Evolutionary conservation across 2,329 filamentous ascomycete genomes (phyloP), one percentile per base, ranked within the genome.

Genomic region (Cercospora sesami): DNA sequence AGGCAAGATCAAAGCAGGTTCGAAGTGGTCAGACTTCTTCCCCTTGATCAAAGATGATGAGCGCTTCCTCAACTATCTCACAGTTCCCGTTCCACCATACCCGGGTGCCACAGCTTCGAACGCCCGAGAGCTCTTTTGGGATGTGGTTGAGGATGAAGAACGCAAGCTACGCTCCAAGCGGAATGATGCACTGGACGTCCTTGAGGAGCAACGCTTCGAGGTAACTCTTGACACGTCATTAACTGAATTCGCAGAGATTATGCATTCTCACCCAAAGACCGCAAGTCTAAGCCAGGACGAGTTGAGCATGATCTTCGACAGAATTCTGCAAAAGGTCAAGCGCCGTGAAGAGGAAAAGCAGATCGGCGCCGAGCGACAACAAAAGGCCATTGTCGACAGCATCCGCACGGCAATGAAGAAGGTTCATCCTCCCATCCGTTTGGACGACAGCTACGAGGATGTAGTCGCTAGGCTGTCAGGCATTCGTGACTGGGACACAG

Each of bases 51-150:
- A 91, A 74, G 84, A 91, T 65, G 95, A 99, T 75, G 86, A 90
- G 59, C 91, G 94, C 72, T 98, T 97, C 80, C 86, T 84, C 74
- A 89, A 88, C 71, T 93, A 97, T 84, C 86, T 94, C 68, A 94
- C 93, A 62, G 92, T 96, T 77, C 81, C 87, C 67, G 62, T 58
- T 10, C 62, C 48, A 3, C 62, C 62, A 28, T 64, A 64, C 26
- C 62, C 62, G n/a, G 62, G 62, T 28, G 62, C 62, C 51, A 81
- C 87, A 67, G 78, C 78, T 16, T 77, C 74, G 65, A 75, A 72
- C 4, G 92, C 95, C 14, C 86, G 97, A 72, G 93, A 98, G 75
- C 84, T 99, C 6, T 98, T 99, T 82, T 97, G 94, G 93, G 95
- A 99, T 78, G 84, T 94, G 59, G 86, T 98, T 28, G 95, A 98